Base-by-base conservation (phyloP, 768 basidiomycete species). In the Paxillus involutus region DNA sequence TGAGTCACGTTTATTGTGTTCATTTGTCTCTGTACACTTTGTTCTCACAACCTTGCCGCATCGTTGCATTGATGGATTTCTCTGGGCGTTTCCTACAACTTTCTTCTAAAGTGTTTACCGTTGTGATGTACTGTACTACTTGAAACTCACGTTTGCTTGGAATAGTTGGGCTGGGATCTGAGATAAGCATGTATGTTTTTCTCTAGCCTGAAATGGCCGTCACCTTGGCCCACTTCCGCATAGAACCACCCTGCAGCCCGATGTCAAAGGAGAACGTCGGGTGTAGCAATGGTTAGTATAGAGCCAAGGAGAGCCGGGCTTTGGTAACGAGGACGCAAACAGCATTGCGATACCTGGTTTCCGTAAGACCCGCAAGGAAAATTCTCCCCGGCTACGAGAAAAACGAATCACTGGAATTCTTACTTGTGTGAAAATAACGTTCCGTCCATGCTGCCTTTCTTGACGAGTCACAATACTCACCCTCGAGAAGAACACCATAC, bases 241-340 rank as follows among this genome's bases (percentile, higher is more conserved):
- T 26, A 9, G 79, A 75, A 13, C 79, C 76, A 3, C 77, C 76
- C 63, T 83, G 82, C 26, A 82, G 59, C 10, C 76, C 77, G 21
- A 77, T 59, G 80, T 26, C 78, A 65, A 77, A 82, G 29, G 79
- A 79, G 61, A 83, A 81, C 4, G 75, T 73, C 36, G 80, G 59
- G 19, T 67, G 69, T n/a, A 75, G 79, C 80, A 65, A 21, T 21
- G 21, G 21, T 6, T 75, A 68, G 14, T 67, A 59, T 44, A 32
- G 7, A 48, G 21, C 21, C 21, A 21, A 21, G 21, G 21, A 21
- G 21, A 74, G 43, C 35, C 49, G 32, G 19, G 66, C 55, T 7
- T 74, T 70, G 48, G 73, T 68, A 11, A 74, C 71, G n/a, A 78
- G 52, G 17, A 62, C 62, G 57, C 81, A 78, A 44, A 77, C 73